A percentile compares a stretch with the other conserved stretches of the same genome.
phyloP scores from a whole-genome alignment of 2,329 filamentous ascomycete species.

The Chaetomium olivaceum region DNA sequence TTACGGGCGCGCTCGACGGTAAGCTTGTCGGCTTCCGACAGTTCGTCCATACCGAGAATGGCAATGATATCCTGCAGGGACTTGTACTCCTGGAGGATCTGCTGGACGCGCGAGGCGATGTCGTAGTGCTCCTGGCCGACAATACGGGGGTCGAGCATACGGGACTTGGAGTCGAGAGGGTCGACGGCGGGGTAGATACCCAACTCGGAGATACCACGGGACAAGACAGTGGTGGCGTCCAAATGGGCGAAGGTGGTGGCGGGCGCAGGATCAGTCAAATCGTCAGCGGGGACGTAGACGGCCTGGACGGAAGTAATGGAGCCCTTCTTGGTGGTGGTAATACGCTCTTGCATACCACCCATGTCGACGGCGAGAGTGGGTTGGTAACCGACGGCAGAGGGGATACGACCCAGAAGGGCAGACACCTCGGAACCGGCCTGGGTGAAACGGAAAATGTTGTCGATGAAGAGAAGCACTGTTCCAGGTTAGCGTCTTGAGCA shows the following conservation, averaged over 20 bases:
- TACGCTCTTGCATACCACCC: constrained; percentile 99
- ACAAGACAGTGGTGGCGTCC: constrained; percentile 99
- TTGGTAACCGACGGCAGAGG: constrained; percentile 99
- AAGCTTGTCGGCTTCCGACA: constrained; percentile 98
- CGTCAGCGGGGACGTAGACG: constrained; percentile 99
- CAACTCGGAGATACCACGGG: constrained; percentile 99
- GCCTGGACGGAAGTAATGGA: constrained; percentile 99
- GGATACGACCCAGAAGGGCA: constrained; percentile 98
- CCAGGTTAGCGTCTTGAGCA: constrained; percentile 31
- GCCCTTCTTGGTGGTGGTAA: constrained; percentile 98
- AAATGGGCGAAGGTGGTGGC: constrained; percentile 99
- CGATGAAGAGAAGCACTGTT: constrained; percentile 94
- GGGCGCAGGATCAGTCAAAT: constrained; percentile 99
- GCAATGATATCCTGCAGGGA: constrained; percentile 99
- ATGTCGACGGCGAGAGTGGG: constrained; percentile 98
- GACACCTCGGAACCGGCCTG: constrained; percentile 99
- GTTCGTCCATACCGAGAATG: constrained; percentile 99
- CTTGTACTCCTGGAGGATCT: constrained; percentile 99
- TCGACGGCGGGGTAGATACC: constrained; percentile 99
- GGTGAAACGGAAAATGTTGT: constrained; percentile 95
- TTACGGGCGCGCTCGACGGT: constrained; percentile 99
- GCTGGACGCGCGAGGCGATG: constrained; percentile 91
- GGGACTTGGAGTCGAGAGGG: constrained; percentile 98
- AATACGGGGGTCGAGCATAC: constrained; percentile 99
- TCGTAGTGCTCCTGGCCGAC: constrained; percentile 98